These are phyloP conservation scores for Malassezia yamatoensis DNA, from an alignment of 1,284 basidiomycete species.

Conservation along the genomic window DNA sequence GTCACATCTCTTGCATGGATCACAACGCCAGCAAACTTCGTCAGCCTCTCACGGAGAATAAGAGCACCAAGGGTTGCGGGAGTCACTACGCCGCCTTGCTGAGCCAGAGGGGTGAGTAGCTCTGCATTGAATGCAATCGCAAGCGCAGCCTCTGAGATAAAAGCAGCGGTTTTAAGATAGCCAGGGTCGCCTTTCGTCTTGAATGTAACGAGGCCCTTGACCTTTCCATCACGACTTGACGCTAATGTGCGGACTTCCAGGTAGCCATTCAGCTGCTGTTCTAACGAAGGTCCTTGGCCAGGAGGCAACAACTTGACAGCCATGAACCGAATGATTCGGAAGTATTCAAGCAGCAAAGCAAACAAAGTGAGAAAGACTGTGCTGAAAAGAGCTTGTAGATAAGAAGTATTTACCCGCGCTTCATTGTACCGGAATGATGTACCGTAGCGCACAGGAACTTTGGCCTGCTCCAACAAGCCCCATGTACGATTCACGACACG, in stretches of 20 bases:
- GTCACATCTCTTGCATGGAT: background rate
- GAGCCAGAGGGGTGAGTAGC: constrained; percentile 55
- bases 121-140: constrained; percentile 56
- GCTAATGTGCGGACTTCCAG: constrained; percentile 40
- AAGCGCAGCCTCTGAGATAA: constrained; percentile 67
- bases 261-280: constrained; percentile 13
- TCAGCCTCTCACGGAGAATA: constrained; percentile 59
- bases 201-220: constrained; percentile 55
- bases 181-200: constrained; percentile 69
- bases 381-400: background rate
- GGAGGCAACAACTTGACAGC: constrained; percentile 2
- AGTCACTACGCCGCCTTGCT: constrained; percentile 65
- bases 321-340: background rate
- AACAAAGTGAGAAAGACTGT: background rate
- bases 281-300: constrained; percentile 10
- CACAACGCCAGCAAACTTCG: constrained; percentile 53
- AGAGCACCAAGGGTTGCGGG: constrained; percentile 67
- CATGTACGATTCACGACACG: constrained; percentile 67
- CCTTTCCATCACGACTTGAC: constrained; percentile 51
- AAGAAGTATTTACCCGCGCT: constrained; percentile 53
- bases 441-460: constrained; percentile 23
- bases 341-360: constrained; percentile 5
- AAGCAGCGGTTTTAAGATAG: constrained; percentile 60
- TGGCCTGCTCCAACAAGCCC: constrained; percentile 57
- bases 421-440: constrained; percentile 65